These are phyloP conservation scores for Penicillium flavigenum DNA, from an alignment of 495 filamentous ascomycete genomes.

Conservation along the genomic window DNA sequence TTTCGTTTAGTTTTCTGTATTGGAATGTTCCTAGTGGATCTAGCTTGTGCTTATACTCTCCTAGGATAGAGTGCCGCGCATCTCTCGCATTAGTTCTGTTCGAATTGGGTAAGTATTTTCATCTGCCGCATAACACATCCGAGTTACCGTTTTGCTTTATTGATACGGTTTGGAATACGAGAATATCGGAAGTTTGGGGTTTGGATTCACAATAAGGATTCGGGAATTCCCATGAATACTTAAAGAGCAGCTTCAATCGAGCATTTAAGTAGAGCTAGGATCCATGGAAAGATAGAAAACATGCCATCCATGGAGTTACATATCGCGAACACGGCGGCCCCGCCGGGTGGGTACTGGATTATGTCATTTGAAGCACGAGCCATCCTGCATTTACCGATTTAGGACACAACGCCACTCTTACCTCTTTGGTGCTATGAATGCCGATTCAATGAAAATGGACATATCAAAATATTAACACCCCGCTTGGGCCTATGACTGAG, in stretches of 20 bases:
- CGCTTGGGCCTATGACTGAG: neutral
- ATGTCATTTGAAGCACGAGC: slow-evolving; percentile 19
- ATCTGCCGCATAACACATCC: neutral
- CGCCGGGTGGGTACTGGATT: neutral
- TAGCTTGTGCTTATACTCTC: neutral
- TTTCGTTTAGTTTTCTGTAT: neutral
- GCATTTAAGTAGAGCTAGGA: too few species aligned
- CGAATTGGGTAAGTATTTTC: neutral
- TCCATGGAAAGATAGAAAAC: neutral
- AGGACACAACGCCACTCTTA: slow-evolving; percentile 9
- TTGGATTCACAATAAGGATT: too few species aligned
- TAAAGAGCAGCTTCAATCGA: too few species aligned
- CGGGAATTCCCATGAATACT: too few species aligned
- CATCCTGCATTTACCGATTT: slow-evolving; percentile 24
- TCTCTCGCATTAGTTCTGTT: neutral
- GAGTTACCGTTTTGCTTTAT: neutral
- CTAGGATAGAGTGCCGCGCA: neutral
- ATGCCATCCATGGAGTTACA: neutral
- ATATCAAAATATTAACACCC: neutral
- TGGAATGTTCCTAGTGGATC: neutral
- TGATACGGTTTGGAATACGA: neutral
- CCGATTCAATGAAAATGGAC: neutral
- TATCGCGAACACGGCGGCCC: too few species aligned
- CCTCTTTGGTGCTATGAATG: neutral
- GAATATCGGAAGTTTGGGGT: neutral